A percentile compares a stretch with the other conserved stretches of the same genome.
phyloP scores from a whole-genome alignment of 2,329 filamentous ascomycete species.

The Pestalotiopsis sp. region DNA sequence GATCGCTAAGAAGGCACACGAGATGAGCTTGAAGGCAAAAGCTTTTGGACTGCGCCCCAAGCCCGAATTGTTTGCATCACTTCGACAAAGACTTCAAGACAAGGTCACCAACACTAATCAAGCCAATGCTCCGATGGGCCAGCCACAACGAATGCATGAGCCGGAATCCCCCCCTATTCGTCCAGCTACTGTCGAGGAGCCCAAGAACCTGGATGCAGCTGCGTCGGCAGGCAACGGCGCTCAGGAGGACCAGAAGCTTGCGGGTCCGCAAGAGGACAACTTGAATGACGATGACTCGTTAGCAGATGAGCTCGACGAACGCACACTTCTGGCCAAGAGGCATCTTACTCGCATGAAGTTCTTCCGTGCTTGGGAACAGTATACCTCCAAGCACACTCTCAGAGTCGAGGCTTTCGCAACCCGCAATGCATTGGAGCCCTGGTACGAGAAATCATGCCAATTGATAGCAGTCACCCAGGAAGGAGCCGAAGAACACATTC shows the following conservation, averaged over 20 bases:
- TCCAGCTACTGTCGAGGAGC: neutral
- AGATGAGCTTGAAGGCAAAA: conserved; percentile 32
- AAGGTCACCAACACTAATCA: neutral
- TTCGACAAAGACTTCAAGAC: neutral
- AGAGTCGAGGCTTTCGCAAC: conserved; percentile 26
- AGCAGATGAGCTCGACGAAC: conserved; percentile 24
- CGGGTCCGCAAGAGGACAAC: neutral
- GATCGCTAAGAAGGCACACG: conserved; percentile 29
- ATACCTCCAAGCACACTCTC: conserved; percentile 26
- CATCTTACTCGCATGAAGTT: conserved; percentile 37
- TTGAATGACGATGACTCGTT: neutral
- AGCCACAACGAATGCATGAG: neutral
- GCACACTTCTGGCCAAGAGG: conserved; percentile 32
- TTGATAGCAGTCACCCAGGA: neutral
- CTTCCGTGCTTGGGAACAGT: conserved; percentile 33
- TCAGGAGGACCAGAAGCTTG: neutral
- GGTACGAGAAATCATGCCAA: conserved; percentile 12
- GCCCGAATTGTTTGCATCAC: conserved; percentile 3
- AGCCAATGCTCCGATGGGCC: neutral
- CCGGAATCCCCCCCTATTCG: neutral
- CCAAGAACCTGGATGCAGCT: neutral
- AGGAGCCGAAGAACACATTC: conserved; percentile 11
- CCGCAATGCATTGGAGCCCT: conserved; percentile 15
- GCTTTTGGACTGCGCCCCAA: conserved; percentile 25
- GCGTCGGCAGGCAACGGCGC: neutral